Evolutionary conservation across 2,329 filamentous ascomycete genomes (phyloP).

Genomic region (Fusarium decemcellulare): DNA sequence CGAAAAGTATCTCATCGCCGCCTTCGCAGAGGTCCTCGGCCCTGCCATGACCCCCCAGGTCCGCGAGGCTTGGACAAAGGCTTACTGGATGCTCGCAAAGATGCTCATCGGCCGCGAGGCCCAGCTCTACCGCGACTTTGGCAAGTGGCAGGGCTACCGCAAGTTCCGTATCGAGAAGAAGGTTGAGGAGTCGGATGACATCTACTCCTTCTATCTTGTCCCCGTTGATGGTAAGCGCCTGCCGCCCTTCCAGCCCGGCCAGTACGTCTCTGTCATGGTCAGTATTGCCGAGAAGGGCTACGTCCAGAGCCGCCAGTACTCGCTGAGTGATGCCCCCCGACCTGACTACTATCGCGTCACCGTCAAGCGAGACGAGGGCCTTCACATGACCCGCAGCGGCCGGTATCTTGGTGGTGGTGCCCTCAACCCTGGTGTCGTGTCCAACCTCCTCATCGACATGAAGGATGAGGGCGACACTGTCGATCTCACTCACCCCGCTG

Average conservation of each 20-base stretch:
- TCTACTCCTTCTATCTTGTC: conserved; percentile 79
- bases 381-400: conserved; percentile 53
- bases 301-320: conserved; percentile 80
- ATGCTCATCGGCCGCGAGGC: conserved; percentile 78
- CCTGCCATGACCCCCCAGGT: conserved; percentile 74
- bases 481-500: conserved; percentile 76
- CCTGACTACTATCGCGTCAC: conserved; percentile 78
- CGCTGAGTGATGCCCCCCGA: conserved; percentile 75
- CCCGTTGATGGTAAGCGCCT: conserved; percentile 74
- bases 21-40: conserved; percentile 77
- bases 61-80: conserved; percentile 77
- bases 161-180: conserved; percentile 77
- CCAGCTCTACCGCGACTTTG: conserved; percentile 72
- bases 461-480: conserved; percentile 74
- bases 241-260: conserved; percentile 76
- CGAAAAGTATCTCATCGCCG: conserved; percentile 76
- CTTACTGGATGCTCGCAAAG: conserved; percentile 81
- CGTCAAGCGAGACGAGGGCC: conserved; percentile 76
- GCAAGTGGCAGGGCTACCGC: conserved; percentile 77
- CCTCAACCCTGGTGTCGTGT: conserved; percentile 74
- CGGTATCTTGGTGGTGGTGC: conserved; percentile 46
- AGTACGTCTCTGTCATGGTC: conserved; percentile 78
- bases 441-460: conserved; percentile 76
- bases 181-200: conserved; percentile 75
- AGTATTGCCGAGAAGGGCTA: conserved; percentile 70